Evolutionary conservation across 345 rosid species (phyloP).

Genomic region (Rhodomyrtus tomentosa): DNA sequence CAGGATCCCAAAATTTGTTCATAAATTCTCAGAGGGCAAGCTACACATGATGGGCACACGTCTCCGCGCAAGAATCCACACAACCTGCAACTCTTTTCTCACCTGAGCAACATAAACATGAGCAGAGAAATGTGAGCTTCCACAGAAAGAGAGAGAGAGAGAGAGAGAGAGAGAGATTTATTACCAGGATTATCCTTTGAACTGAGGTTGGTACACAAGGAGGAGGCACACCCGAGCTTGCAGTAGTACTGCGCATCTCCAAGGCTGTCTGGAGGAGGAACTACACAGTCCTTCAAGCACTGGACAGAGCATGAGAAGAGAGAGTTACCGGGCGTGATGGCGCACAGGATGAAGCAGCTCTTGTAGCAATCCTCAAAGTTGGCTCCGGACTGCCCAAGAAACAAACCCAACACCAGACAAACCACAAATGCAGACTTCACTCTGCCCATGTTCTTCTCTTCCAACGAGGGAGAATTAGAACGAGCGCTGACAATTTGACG

Average conservation of each 20-base stretch:
- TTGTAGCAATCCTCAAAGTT: slow-evolving; percentile 20
- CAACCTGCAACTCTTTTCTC: slow-evolving; percentile 26
- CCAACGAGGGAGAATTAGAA: not conserved
- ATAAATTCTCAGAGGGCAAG: not conserved
- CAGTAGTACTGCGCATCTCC: slow-evolving; percentile 12
- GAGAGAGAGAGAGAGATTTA: not conserved
- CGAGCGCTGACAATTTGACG: not conserved
- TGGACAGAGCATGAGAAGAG: slow-evolving; percentile 4
- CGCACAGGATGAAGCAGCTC: slow-evolving; percentile 21
- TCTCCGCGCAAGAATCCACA: slow-evolving; percentile 27
- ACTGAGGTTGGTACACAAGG: slow-evolving; percentile 30
- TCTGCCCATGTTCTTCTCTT: not conserved
- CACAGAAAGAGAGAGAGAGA: not conserved
- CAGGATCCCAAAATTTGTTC: no score
- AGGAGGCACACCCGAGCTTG: slow-evolving; percentile 34
- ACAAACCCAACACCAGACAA: slow-evolving; percentile 10
- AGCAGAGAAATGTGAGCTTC: not conserved
- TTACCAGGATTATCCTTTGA: slow-evolving; percentile 25
- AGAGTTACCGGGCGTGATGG: not conserved
- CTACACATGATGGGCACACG: slow-evolving; percentile 8
- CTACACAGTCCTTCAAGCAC: slow-evolving; percentile 30
- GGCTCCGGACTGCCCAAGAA: slow-evolving; percentile 7
- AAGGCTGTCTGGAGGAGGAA: not conserved
- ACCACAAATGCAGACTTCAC: not conserved
- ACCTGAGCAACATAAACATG: slow-evolving; percentile 3